phyloP scores from a whole-genome alignment of 495 filamentous ascomycete species.

The Xanthoparmelia taractica region DNA sequence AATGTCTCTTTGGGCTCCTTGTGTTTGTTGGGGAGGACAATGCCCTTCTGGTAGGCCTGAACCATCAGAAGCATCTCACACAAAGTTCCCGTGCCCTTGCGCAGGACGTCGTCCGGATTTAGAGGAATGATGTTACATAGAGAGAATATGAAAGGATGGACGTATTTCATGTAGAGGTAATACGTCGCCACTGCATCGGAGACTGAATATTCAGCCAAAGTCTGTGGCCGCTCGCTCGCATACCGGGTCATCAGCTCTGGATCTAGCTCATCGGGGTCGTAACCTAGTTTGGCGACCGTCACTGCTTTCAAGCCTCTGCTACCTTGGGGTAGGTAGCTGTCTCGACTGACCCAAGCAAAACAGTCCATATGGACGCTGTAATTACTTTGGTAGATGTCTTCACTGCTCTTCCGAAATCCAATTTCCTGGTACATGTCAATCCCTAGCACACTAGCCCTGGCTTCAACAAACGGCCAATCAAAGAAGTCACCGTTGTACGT shows the following conservation, averaged over 20 bases:
- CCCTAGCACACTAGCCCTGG: conserved; percentile 83
- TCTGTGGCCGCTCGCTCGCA: conserved; percentile 85
- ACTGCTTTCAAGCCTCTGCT: conserved; percentile 97
- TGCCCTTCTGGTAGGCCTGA: conserved; percentile 85
- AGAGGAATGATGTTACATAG: conserved; percentile 94
- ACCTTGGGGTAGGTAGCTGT: conserved; percentile 95
- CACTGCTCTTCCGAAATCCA: conserved; percentile 87
- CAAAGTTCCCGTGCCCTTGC: conserved; percentile 94
- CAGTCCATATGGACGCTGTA: conserved; percentile 99
- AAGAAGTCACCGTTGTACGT: conserved; percentile 99
- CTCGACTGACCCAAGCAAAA: conserved; percentile 96
- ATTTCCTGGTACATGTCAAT: conserved; percentile 99
- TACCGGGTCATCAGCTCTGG: conserved; percentile 97
- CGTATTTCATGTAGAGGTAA: conserved; percentile 99
- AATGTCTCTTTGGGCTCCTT: conserved; percentile 84
- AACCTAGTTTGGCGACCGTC: conserved; percentile 93
- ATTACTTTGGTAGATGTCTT: conserved; percentile 91
- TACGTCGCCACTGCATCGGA: conserved; percentile 99
- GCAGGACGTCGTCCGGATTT: conserved; percentile 81
- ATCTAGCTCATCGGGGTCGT: conserved; percentile 96
- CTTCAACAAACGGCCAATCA: conserved; percentile 98
- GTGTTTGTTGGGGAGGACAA: conserved; percentile 95
- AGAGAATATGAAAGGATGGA: conserved; percentile 98
- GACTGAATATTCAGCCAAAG: conserved; percentile 93
- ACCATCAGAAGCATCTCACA: conserved; percentile 99